Evolutionary conservation across 371 early-diverging fungal species (phyloP), one percentile per base, ranked within the genome.

Genomic region (Mitosporidium daphniae): DNA sequence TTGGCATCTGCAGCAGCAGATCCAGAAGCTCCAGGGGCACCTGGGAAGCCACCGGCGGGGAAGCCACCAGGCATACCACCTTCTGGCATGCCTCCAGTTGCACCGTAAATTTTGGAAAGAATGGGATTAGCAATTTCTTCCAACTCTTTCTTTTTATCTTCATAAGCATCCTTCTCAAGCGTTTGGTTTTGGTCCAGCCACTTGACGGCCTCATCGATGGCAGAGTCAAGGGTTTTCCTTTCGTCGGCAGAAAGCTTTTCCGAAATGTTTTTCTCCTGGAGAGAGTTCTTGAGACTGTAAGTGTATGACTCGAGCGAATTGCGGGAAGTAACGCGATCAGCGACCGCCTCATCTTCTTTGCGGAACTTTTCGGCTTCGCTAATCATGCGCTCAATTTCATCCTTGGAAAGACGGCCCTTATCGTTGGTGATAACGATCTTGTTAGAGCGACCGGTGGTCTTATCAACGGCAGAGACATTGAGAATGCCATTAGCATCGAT

Each of bases 361-460:
- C 21, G 8, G 20, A 11, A 27, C 20, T 27, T 30, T 51, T 80
- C 78, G 33, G 82, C 89, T 33, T 89, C 86, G 36, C 49, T 32
- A 23, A 93, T 64, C 74, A 86, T 74, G 44, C 74, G 69, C 43
- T 82, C 74, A 36, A 89, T 77, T 30, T 93, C 86, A 39, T 67
- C 72, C 17, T 78, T 68, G 38, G 77, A 62, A 26, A 94, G 61
- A 42, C 89, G 78, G 31, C 84, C 80, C 53, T 78, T 77, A 58
- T 80, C 77, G 59, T 73, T 75, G 59, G 78, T 77, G 51, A 82
- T 74, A 53, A 74, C 80, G 45, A 84, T 74, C 52, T 67, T 70
- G 61, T 77, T 69, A 36, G 63, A 57, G 39, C 59, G 58, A 35
- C 80, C 74, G 31, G 82, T 86, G 40, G 68, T 59, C 59, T 72